phyloP scores from a whole-genome alignment of 2,329 filamentous ascomycete genomes.

The Cyphellophora attinorum region DNA sequence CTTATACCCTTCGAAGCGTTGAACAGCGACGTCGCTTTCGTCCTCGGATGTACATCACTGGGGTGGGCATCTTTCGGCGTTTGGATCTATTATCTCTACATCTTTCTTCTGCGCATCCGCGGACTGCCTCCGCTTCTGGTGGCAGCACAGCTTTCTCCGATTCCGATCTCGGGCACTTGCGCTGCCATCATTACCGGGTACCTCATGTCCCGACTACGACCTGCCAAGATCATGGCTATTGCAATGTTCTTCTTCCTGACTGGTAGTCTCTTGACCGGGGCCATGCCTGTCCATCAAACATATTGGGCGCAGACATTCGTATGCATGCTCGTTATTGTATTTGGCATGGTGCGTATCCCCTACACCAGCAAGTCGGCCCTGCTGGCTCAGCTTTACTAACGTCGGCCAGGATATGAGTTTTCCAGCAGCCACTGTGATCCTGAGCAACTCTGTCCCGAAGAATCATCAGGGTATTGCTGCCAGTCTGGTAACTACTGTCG shows the following conservation, averaged over 20 bases:
- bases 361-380: not conserved
- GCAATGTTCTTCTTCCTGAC: constrained; percentile 22
- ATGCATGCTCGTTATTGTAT: constrained; percentile 20
- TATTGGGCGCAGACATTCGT: constrained; percentile 33
- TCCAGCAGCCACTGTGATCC: constrained; percentile 51
- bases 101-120: constrained; percentile 23
- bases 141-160: constrained; percentile 22
- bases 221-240: constrained; percentile 25
- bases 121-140: constrained; percentile 13
- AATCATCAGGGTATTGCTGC: constrained; percentile 44
- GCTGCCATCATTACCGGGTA: constrained; percentile 20
- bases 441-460: constrained; percentile 42
- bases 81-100: constrained; percentile 27
- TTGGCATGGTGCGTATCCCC: constrained; percentile 20
- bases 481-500: constrained; percentile 52
- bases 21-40: constrained; percentile 42
- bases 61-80: constrained; percentile 49
- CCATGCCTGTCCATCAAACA: constrained; percentile 27
- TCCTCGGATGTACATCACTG: constrained; percentile 44
- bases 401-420: constrained; percentile 53
- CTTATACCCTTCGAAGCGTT: constrained; percentile 48
- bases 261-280: constrained; percentile 31
- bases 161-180: constrained; percentile 20
- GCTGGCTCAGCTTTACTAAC: constrained; percentile 34
- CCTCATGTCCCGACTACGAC: constrained; percentile 7